Conservation (phyloP, 805 yeast genomes). For the Geotrichum ghanense region DNA sequence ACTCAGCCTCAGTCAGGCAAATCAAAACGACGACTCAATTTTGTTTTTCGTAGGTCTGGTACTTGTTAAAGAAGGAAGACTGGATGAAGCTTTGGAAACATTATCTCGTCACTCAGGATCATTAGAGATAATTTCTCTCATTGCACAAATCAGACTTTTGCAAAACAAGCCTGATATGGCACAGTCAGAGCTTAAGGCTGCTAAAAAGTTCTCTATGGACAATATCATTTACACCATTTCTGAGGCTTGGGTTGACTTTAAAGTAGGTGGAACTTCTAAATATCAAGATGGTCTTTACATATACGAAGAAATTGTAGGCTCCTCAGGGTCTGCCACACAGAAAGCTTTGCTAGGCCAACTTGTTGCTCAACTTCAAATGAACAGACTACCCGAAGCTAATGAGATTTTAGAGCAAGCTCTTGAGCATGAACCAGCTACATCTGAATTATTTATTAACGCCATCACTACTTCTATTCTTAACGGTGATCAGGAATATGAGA, state of each 20-base stretch:
- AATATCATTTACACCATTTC: constrained; percentile 66
- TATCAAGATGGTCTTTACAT: constrained; percentile 32
- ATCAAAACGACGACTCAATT: constrained; percentile 22
- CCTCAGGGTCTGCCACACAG: constrained; percentile 34
- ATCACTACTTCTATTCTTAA: constrained; percentile 50
- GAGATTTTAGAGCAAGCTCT: constrained; percentile 37
- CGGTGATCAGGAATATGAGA: constrained; percentile 29
- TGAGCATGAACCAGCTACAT: constrained; percentile 24
- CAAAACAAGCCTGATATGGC: constrained; percentile 37
- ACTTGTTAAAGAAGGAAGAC: constrained; percentile 29
- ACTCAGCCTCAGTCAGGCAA: constrained; percentile 12
- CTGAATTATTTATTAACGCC: constrained; percentile 44
- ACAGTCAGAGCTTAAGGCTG: constrained; percentile 31
- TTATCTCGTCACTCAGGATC: constrained; percentile 30
- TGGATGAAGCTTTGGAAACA: constrained; percentile 33
- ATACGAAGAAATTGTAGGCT: constrained; percentile 65
- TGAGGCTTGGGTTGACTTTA: constrained; percentile 57
- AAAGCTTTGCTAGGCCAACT: constrained; percentile 52
- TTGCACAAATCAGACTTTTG: constrained; percentile 28
- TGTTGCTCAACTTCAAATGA: constrained; percentile 65
- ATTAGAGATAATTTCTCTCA: constrained; percentile 27
- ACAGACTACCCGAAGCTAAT: constrained; percentile 72
- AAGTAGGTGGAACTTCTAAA: constrained; percentile 26
- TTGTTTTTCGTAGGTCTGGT: constrained; percentile 32
- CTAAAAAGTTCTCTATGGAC: constrained; percentile 49